These are phyloP conservation scores for Tetrahymena malaccensis DNA, from an alignment of 73 alveolate genomes.

Conservation along the genomic window DNA sequence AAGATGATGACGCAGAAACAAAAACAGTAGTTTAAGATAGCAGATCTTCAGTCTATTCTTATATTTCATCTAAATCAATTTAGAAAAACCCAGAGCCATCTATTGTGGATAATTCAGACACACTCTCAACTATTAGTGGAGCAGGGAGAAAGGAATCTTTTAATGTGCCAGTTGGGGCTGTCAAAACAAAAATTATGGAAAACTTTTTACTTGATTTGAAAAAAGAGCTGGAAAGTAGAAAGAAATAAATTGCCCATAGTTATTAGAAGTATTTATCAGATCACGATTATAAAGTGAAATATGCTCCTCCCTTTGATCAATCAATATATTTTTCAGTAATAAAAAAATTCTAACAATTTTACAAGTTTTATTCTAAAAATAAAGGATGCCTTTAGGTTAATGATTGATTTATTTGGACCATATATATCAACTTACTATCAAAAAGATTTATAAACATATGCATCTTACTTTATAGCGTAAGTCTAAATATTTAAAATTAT, in stretches of 20 bases:
- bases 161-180: neutral
- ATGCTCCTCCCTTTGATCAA: neutral
- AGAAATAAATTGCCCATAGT: neutral
- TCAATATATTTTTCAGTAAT: neutral
- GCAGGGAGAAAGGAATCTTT: neutral
- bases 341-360: neutral
- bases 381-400: neutral
- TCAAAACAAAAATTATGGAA: neutral
- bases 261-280: neutral
- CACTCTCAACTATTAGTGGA: neutral
- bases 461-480: neutral
- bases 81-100: neutral
- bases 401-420: neutral
- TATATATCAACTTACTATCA: neutral
- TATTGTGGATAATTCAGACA: neutral
- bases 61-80: neutral
- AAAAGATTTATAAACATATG: neutral
- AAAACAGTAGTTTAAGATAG: neutral
- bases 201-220: neutral
- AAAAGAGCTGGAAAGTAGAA: neutral
- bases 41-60: neutral
- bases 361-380: too few species aligned
- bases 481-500: neutral
- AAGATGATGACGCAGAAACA: neutral
- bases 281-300: neutral